These are phyloP conservation scores for Fusarium luffae DNA, from an alignment of 2,329 filamentous ascomycete species.

Conservation along the genomic window DNA sequence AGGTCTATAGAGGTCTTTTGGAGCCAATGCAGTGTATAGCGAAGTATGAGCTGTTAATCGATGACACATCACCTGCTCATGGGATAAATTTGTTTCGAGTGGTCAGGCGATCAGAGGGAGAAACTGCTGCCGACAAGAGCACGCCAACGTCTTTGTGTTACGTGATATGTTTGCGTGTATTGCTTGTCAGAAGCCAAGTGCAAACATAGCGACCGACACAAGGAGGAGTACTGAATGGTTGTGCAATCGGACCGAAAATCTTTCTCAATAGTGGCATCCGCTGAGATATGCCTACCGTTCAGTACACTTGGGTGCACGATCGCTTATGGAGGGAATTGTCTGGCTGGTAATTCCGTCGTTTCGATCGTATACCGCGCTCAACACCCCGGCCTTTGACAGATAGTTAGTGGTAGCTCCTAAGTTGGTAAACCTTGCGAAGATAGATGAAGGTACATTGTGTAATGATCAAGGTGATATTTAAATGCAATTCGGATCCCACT, in stretches of 20 bases:
- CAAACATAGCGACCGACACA: background rate
- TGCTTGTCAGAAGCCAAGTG: background rate
- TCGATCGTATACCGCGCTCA: background rate
- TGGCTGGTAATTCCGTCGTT: background rate
- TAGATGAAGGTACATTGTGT: conserved; percentile 26
- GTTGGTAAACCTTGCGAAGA: conserved; percentile 25
- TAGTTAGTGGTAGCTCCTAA: background rate
- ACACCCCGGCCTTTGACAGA: background rate
- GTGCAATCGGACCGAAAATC: conserved; percentile 7
- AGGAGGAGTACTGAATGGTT: background rate
- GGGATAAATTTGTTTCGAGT: background rate
- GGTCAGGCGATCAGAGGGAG: background rate
- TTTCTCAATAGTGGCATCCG: background rate
- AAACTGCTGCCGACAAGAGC: background rate
- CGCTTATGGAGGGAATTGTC: conserved; percentile 18
- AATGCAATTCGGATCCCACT: conserved; percentile 19
- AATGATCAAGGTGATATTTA: conserved; percentile 37
- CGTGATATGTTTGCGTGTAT: background rate
- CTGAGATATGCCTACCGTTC: background rate
- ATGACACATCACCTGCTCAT: background rate
- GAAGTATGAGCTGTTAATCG: background rate
- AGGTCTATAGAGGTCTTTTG: background rate
- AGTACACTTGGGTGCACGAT: conserved; percentile 6
- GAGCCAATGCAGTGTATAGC: background rate
- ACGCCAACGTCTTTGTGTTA: conserved; percentile 7